Evolutionary conservation across 768 basidiomycete species (phyloP).

Genomic region (Boletus sp.): DNA sequence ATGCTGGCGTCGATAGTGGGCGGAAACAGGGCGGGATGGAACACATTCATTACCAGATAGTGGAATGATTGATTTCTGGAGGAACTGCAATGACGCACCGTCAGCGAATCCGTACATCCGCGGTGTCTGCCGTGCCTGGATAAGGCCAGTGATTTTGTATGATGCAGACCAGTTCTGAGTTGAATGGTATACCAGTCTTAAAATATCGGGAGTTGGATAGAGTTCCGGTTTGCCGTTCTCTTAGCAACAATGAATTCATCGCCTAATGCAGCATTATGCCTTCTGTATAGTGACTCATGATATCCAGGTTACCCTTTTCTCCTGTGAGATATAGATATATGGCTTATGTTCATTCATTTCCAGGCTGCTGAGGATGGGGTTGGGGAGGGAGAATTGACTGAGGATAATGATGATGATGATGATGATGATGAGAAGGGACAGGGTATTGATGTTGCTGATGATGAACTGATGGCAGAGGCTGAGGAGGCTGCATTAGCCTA

Average conservation of each 20-base stretch:
- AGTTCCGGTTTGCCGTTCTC: background rate
- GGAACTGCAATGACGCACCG: constrained; percentile 47
- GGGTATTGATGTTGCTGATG: no score
- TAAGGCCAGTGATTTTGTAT: constrained; percentile 90
- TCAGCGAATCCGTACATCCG: background rate
- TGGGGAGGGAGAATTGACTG: no score
- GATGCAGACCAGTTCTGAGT: constrained; percentile 57
- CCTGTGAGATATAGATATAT: no score
- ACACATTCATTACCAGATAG: constrained; percentile 78
- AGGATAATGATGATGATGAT: no score
- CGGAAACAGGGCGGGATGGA: constrained; percentile 57
- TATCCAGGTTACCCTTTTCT: no score
- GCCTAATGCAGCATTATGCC: constrained; percentile 53
- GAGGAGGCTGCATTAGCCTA: no score
- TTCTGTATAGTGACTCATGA: no score
- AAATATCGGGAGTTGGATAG: constrained; percentile 53
- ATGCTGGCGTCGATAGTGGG: constrained; percentile 53
- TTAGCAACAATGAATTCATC: constrained; percentile 23
- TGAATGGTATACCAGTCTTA: constrained; percentile 52
- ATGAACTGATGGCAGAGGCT: no score
- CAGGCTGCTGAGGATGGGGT: no score
- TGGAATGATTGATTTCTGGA: constrained; percentile 64
- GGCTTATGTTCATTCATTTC: no score
- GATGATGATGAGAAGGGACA: no score
- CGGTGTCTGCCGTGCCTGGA: constrained; percentile 48